These are phyloP conservation scores for Candida morakotiae DNA, from an alignment of 805 yeast genomes.

Conservation along the genomic window DNA sequence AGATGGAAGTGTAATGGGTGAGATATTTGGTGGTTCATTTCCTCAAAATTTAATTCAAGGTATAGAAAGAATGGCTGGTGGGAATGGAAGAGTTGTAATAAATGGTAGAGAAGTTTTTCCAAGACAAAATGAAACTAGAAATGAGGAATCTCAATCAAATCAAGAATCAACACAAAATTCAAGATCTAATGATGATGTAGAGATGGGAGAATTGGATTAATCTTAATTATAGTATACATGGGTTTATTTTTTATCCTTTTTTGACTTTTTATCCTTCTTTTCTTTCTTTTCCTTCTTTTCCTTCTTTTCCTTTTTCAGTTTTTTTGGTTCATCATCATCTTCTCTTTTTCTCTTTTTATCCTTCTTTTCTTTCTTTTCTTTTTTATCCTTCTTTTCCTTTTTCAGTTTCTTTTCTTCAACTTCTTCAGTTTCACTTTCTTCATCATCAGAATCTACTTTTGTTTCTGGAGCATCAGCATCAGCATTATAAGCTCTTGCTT, in stretches of 20 bases:
- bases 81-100: conserved; percentile 6
- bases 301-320: conserved; percentile 23
- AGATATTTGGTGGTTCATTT: conserved; percentile 2
- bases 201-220: conserved; percentile 10
- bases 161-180: neutral
- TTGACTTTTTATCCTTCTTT: conserved; percentile 23
- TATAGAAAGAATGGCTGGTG: conserved; percentile 6
- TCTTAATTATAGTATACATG: conserved; percentile 2
- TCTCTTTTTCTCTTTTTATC: too few species aligned
- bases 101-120: conserved; percentile 6
- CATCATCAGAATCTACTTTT: conserved; percentile 18
- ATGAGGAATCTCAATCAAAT: too few species aligned
- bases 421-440: conserved; percentile 30
- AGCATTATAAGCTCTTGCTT: conserved; percentile 85
- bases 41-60: conserved; percentile 1
- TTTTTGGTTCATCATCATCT: too few species aligned
- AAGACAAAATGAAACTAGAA: neutral
- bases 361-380: conserved; percentile 24
- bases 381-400: conserved; percentile 22
- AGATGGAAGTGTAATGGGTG: neutral
- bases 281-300: conserved; percentile 24
- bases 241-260: conserved; percentile 1
- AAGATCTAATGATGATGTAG: conserved; percentile 4
- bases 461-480: conserved; percentile 80
- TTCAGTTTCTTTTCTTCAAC: conserved; percentile 26